phyloP scores from a whole-genome alignment of 257 asterid genomes.

The Solanum dulcamara region DNA sequence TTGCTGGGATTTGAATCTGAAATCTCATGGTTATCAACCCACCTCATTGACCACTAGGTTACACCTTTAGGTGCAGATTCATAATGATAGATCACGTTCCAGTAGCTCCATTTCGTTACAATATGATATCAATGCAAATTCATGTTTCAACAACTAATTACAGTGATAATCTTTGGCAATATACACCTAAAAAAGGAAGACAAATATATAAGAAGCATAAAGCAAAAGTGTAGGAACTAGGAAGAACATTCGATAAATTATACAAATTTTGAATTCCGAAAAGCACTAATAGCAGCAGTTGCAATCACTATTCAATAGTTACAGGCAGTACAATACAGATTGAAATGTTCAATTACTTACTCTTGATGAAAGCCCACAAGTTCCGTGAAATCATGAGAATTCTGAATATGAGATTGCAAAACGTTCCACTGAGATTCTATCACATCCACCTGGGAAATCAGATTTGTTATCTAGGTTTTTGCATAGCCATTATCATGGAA shows the following conservation, averaged over 20 bases:
- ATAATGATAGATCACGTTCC: background rate
- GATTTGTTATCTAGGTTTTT: background rate
- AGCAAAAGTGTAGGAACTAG: background rate
- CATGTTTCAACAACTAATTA: background rate
- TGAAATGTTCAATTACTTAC: conserved; percentile 33
- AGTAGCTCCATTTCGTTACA: background rate
- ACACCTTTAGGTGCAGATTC: background rate
- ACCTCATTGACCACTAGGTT: background rate
- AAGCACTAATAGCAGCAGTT: background rate
- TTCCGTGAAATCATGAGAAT: conserved; percentile 86
- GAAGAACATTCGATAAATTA: background rate
- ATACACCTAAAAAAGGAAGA: background rate
- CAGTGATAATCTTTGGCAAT: background rate
- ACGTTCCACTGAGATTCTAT: conserved; percentile 98
- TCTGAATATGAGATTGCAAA: conserved; percentile 81
- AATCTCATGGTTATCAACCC: background rate
- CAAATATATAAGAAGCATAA: background rate
- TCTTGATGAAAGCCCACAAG: conserved; percentile 95
- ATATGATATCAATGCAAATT: background rate
- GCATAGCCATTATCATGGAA: conserved; percentile 3
- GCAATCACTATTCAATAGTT: background rate
- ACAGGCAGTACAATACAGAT: background rate
- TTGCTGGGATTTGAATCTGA: background rate
- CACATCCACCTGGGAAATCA: conserved; percentile 79
- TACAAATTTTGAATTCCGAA: background rate